Conservation (phyloP, 495 filamentous ascomycete species). For the Penicillium bialowiezense region DNA sequence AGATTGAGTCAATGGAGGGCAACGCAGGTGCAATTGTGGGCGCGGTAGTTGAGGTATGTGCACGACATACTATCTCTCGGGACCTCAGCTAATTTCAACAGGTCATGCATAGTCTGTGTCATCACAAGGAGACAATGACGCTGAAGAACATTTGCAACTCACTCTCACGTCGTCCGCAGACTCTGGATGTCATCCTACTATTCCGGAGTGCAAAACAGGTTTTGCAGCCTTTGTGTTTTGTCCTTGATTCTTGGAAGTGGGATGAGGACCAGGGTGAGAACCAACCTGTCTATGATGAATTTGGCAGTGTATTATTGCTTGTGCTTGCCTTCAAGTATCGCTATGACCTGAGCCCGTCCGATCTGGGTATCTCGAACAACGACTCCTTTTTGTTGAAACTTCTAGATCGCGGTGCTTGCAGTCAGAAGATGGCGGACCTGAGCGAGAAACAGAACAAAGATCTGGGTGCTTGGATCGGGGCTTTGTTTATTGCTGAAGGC, state of each 20-base stretch:
- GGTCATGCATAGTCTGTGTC: slow-evolving; percentile 76
- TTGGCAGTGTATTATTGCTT: slow-evolving; percentile 82
- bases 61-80: background rate
- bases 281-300: slow-evolving; percentile 96
- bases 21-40: slow-evolving; percentile 88
- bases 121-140: slow-evolving; percentile 85
- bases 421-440: slow-evolving; percentile 61
- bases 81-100: slow-evolving; percentile 29
- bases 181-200: slow-evolving; percentile 80
- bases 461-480: slow-evolving; percentile 79
- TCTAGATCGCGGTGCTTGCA: slow-evolving; percentile 61
- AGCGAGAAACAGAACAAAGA: slow-evolving; percentile 72
- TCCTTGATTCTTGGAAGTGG: slow-evolving; percentile 87
- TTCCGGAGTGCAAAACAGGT: slow-evolving; percentile 76
- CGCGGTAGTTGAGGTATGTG: slow-evolving; percentile 71
- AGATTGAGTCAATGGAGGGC: slow-evolving; percentile 90
- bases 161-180: slow-evolving; percentile 72
- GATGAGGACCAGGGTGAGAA: slow-evolving; percentile 93
- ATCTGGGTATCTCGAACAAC: slow-evolving; percentile 58
- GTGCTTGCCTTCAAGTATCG: slow-evolving; percentile 81
- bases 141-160: slow-evolving; percentile 80
- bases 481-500: slow-evolving; percentile 79
- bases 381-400: slow-evolving; percentile 79
- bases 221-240: slow-evolving; percentile 76
- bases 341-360: slow-evolving; percentile 66